Conservation (phyloP, 2,329 filamentous ascomycete species). For the Acrodontium crateriforme region DNA sequence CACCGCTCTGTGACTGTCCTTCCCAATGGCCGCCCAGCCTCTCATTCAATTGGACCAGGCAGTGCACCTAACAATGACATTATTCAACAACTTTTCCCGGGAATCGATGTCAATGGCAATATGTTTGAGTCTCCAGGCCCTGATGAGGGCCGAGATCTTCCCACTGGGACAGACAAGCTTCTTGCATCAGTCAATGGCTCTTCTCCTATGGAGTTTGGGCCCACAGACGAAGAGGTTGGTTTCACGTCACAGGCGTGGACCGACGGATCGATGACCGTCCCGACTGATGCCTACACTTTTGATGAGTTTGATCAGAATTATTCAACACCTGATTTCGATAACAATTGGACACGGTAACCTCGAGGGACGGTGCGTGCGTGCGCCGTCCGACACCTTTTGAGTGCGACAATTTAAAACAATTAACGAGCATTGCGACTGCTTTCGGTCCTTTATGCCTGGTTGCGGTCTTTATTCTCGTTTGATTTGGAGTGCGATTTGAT, state of each 20-base stretch:
- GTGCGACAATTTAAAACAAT: too few species aligned
- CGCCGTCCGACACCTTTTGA: too few species aligned
- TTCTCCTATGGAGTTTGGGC: conserved; percentile 8
- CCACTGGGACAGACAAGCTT: conserved; percentile 5
- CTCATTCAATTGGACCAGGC: conserved; percentile 15
- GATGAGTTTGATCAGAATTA: conserved; percentile 19
- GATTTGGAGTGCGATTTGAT: too few species aligned
- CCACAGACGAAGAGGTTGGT: conserved; percentile 8
- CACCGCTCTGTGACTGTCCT: conserved; percentile 6
- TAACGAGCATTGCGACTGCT: too few species aligned
- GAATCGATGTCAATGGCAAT: conserved; percentile 14
- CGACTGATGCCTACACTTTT: conserved; percentile 16
- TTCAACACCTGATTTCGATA: conserved; percentile 11
- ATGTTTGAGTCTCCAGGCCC: conserved; percentile 7
- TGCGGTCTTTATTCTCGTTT: too few species aligned
- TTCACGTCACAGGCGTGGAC: conserved; percentile 20
- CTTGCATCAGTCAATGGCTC: conserved; percentile 3
- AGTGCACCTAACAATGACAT: conserved; percentile 18
- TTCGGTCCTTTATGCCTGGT: too few species aligned
- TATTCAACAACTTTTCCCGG: conserved; percentile 20
- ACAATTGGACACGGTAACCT: conserved; percentile 19
- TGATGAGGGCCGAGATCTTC: conserved; percentile 2
- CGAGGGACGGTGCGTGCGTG: too few species aligned
- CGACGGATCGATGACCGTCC: conserved; percentile 19
- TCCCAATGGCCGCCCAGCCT: conserved; percentile 11